These are phyloP conservation scores for Metroxylon sagu DNA, from an alignment of 176 grass and related monocot genomes.

Conservation along the genomic window DNA sequence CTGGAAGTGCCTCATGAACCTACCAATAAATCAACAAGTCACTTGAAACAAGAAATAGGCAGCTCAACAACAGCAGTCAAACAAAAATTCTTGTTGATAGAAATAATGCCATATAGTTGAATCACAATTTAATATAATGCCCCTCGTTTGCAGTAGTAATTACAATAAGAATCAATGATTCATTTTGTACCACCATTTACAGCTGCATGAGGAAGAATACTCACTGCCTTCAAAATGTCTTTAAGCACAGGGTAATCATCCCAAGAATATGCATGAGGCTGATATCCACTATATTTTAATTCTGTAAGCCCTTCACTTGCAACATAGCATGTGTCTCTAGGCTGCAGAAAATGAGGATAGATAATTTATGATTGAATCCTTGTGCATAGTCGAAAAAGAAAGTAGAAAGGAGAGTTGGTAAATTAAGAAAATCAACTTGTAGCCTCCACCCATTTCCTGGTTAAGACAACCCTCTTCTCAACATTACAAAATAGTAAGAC, in stretches of 20 bases:
- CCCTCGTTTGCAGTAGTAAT: too few relatives aligned
- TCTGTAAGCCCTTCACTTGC: conserved; percentile 52
- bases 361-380: background rate
- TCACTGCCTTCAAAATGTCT: conserved; percentile 61
- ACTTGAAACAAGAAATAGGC: too few relatives aligned
- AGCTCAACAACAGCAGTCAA: too few relatives aligned
- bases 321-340: conserved; percentile 63
- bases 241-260: conserved; percentile 79
- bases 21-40: background rate
- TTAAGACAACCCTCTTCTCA: too few relatives aligned
- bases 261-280: conserved; percentile 57
- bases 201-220: conserved; percentile 2
- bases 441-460: too few relatives aligned
- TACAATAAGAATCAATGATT: too few relatives aligned
- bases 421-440: too few relatives aligned
- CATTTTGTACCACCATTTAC: background rate
- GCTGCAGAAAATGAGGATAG: conserved; percentile 20
- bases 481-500: background rate
- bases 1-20: conserved; percentile 63
- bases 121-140: too few relatives aligned
- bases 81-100: too few relatives aligned
- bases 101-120: too few relatives aligned
- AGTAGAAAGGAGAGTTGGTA: conserved; percentile 1
- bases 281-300: conserved; percentile 70
- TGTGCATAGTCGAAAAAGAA: background rate